Conservation (phyloP, 495 filamentous ascomycete genomes). For the Neurospora terricola region DNA sequence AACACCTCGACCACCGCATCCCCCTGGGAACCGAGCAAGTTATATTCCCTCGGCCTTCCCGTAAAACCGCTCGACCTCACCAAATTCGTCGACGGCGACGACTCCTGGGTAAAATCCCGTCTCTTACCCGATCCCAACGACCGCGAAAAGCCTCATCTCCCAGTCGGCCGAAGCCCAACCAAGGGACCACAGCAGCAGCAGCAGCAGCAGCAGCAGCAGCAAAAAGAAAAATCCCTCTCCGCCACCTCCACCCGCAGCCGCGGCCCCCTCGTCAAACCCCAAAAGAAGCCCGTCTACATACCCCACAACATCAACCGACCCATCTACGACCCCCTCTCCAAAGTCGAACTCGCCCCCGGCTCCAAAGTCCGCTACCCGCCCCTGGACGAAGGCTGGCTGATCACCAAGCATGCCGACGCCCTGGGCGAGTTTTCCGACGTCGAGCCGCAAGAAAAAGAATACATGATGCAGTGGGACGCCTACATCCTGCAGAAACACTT, state of each 20-base stretch:
- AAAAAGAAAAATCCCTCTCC: background rate
- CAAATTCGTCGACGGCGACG: conserved; percentile 30
- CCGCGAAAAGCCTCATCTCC: conserved; percentile 9
- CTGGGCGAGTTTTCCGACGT: conserved; percentile 43
- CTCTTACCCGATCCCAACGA: conserved; percentile 28
- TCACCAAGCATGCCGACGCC: conserved; percentile 41
- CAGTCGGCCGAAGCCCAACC: background rate
- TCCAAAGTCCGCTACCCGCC: conserved; percentile 29
- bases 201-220: background rate
- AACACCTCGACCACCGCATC: background rate
- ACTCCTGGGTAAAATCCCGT: conserved; percentile 30
- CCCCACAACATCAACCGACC: conserved; percentile 36
- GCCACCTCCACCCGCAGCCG: conserved; percentile 2
- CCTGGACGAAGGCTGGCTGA: conserved; percentile 39
- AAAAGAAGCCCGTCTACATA: conserved; percentile 21
- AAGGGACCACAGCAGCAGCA: background rate
- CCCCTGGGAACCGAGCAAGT: background rate
- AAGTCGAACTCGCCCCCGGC: conserved; percentile 36
- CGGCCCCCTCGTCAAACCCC: background rate
- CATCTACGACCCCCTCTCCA: conserved; percentile 41
- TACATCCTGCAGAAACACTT: conserved; percentile 37
- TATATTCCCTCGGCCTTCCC: conserved; percentile 27
- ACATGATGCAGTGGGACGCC: conserved; percentile 40
- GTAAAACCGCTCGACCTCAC: conserved; percentile 28
- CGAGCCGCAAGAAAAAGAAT: conserved; percentile 40